phyloP scores from a whole-genome alignment of 768 basidiomycete genomes.

The Astraeus odoratus region DNA sequence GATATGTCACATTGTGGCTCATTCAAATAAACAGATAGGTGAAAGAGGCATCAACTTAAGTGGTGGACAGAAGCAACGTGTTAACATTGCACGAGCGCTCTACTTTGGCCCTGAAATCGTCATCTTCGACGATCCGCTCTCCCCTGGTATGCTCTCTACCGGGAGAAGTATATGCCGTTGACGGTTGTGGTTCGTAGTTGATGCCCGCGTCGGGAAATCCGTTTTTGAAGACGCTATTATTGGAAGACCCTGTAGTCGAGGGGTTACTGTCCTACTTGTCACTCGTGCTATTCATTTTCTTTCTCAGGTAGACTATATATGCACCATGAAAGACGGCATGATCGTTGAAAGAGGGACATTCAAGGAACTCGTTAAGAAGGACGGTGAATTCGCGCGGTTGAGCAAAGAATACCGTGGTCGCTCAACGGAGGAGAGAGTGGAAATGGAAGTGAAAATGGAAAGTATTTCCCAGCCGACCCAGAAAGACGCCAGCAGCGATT shows the following conservation, averaged over 20 bases:
- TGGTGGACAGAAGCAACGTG: conserved; percentile 61
- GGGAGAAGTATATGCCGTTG: neutral
- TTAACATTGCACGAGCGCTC: conserved; percentile 65
- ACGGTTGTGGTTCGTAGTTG: conserved; percentile 38
- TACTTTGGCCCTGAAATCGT: conserved; percentile 60
- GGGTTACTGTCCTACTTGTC: conserved; percentile 48
- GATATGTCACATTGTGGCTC: no score
- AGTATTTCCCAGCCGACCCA: conserved; percentile 7
- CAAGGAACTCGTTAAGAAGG: conserved; percentile 37
- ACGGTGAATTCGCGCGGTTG: conserved; percentile 52
- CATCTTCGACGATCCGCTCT: conserved; percentile 59
- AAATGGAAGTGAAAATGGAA: no score
- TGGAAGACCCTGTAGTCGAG: conserved; percentile 33
- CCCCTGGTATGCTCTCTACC: conserved; percentile 40
- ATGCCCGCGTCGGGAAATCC: conserved; percentile 66
- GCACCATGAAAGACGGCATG: conserved; percentile 38
- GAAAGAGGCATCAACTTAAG: conserved; percentile 64
- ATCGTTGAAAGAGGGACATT: conserved; percentile 49
- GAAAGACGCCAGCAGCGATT: conserved; percentile 22
- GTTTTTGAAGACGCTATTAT: conserved; percentile 63
- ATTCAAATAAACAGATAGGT: conserved; percentile 42
- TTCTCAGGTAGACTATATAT: conserved; percentile 44
- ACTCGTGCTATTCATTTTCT: conserved; percentile 52
- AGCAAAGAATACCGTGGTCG: conserved; percentile 56
- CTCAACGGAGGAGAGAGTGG: conserved; percentile 23